Evolutionary conservation across 352 stramenopile species (phyloP), one percentile per base, ranked within the genome.

Genomic region (Globisporangium solare): DNA sequence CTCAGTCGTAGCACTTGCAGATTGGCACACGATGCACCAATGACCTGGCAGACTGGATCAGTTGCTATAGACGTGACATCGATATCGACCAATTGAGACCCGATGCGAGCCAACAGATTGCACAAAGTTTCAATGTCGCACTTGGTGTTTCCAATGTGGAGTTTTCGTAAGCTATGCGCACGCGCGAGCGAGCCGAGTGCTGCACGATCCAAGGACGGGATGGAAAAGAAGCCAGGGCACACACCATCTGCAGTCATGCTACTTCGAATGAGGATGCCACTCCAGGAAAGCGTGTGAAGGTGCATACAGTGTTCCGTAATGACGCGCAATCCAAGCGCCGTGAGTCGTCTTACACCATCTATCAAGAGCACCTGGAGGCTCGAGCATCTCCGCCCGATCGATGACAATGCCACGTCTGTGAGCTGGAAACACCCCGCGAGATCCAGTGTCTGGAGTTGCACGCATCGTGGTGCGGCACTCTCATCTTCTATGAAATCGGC

Each of bases 381-480:
- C 5, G 48, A 1, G 21, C 83, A 92, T 11, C 66, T 53, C 1
- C 55, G 32, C 0, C 68, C 76, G 10, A 93, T 46, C 0, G 64
- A 58, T 12, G 50, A 58, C 24, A 89, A 51, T 1, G 74, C 71
- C 39, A 54, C 68, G 54, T 71, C 78, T 6, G 79, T 92, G 48
- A 93, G 53, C 41, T 69, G 77, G 52, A 83, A 86, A 52, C 83
- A 93, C 20, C 81, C 83, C 8, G 75, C 66, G 41, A 93, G 62
- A 14, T 93, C 78, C 13, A 93, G 57, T 14, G 39, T 69, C 42
- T 32, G 51, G n/a, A 92, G 53, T 17, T 67, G 45, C 7, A 57
- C 66, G 66, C 81, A 92, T 0, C 81, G 62, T 3, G 54, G 31
- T 1, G 48, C 51, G 22, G n/a, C 49, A 14, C 37, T 54, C n/a